Evolutionary conservation across 768 basidiomycete genomes (phyloP), one percentile per base, ranked within the genome.

Genomic region (Termitomyces eurrhizus): DNA sequence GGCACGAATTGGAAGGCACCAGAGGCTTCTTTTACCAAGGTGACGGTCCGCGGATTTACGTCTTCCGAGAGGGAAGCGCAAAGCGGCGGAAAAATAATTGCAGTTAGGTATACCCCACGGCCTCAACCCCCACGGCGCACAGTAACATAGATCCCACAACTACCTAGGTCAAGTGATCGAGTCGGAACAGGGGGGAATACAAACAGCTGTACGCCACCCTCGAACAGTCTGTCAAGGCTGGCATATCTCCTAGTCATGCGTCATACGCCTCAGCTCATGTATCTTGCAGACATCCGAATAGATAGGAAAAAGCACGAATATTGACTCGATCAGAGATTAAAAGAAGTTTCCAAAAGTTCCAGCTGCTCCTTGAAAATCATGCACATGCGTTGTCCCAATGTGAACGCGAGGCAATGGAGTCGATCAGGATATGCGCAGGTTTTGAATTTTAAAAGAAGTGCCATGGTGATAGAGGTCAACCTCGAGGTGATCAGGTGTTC

Each of bases 21-120:
- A 42, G 50, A 68, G 57, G 65, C 74, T 72, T 61, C 69, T 70
- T 53, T 66, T 73, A 58, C 69, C 69, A 62, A 69, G 70, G 58
- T 68, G 72, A 78, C 75, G 75, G 54, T 73, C 78, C 76, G 78
- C 77, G 76, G 77, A 70, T 68, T 69, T 73, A 51, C 66, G 70
- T 71, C 50, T 51, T 29, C 57, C 39, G 36, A 36, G 29, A 57
- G 42, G 42, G 37, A 37, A 57, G 48, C 21, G 7, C 36, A 26
- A 45, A 51, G 46, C 49, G 37, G 49, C 46, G n/a, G 42, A 4
- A 55, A 55, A 55, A 55, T 52, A 37, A 52, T 55, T 42, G 37
- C 39, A 44, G 32, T 12, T 44, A 32, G 32, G 41, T 44, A 21
- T 44, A 44, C 9, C 42, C 42, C 42, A 44, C 42, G n/a, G 9